Base-by-base conservation (phyloP, 2,329 filamentous ascomycete species). In the Chalaropsis ovoidea region DNA sequence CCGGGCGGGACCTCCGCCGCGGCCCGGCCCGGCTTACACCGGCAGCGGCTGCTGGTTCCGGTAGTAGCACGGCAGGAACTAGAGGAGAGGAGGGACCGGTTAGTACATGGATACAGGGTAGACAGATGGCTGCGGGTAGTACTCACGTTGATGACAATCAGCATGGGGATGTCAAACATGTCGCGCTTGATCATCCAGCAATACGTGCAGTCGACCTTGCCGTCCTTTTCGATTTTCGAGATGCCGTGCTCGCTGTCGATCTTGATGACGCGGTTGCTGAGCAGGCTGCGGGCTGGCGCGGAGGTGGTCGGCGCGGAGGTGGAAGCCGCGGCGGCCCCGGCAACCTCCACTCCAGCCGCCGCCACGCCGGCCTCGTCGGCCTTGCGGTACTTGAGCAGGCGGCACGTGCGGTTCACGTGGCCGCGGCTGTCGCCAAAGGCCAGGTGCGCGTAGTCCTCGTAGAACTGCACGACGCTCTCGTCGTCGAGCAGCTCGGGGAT, bases 121-220 rank as follows among this genome's bases (percentile, higher is more conserved):
- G 3, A 56, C 27, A 43, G 7, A 15, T 15, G 6, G 3, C 22
- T 17, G 2, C 7, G 27, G 13, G 13, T 19, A 15, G 10, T 8
- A 86, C 92, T 87, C 75, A 96, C 94, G 78, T 96, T 96, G 80
- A 97, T 93, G 72, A 96, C 89, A 75, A 97, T 95, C 78, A 97
- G 81, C 90, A 96, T 96, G 24, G 94, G 94, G 75, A 97, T 96
- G 77, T 97, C 93, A 77, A 97, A 97, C 49, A 94, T 90, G 75
- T 99, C 94, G 69, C 93, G 82, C 78, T 96, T 96, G 69, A 97
- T 92, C 69, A 90, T 93, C 92, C 93, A 97, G 78, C 90, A 95
- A 77, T 95, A 96, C 71, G 89, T 91, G 78, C 92, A 96, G 73
- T 95, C 89, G 66, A 97, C 88, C 76, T 94, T 92, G 64, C 92